Evolutionary conservation across 495 filamentous ascomycete genomes (phyloP).

Genomic region (Podospora appendiculata): DNA sequence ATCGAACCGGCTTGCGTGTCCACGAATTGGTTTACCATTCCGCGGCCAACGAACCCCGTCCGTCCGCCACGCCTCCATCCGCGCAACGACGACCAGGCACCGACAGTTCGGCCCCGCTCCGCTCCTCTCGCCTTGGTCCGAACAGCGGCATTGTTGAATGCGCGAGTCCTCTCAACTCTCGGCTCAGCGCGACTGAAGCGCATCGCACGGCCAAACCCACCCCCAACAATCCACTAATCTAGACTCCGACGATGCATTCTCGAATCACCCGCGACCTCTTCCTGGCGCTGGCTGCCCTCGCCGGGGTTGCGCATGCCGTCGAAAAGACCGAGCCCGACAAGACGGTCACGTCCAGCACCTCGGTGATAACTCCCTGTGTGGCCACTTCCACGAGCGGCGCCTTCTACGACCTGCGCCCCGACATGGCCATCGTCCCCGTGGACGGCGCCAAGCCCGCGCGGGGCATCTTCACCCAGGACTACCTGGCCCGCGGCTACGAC

Average conservation of each 20-base stretch:
- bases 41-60: background rate
- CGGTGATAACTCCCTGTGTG: constrained; percentile 60
- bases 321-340: constrained; percentile 5
- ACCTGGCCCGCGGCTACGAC: constrained; percentile 76
- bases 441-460: constrained; percentile 49
- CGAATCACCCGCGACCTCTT: constrained; percentile 5
- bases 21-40: background rate
- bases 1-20: background rate
- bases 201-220: background rate
- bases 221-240: background rate
- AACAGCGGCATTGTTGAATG: constrained; percentile 1
- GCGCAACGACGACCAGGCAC: background rate
- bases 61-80: background rate
- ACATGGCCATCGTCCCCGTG: constrained; percentile 48
- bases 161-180: background rate
- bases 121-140: background rate
- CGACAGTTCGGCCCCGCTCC: background rate
- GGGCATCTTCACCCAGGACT: constrained; percentile 56
- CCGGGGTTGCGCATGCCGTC: constrained; percentile 8
- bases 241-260: constrained; percentile 12
- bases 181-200: constrained; percentile 10
- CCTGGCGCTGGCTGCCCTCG: constrained; percentile 14
- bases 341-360: constrained; percentile 11
- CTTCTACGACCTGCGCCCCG: constrained; percentile 83
- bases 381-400: constrained; percentile 66